A percentile compares a stretch with the other conserved stretches of the same genome.
phyloP scores from a whole-genome alignment of 148 eudicot species.

The Vaccinium darrowii region DNA sequence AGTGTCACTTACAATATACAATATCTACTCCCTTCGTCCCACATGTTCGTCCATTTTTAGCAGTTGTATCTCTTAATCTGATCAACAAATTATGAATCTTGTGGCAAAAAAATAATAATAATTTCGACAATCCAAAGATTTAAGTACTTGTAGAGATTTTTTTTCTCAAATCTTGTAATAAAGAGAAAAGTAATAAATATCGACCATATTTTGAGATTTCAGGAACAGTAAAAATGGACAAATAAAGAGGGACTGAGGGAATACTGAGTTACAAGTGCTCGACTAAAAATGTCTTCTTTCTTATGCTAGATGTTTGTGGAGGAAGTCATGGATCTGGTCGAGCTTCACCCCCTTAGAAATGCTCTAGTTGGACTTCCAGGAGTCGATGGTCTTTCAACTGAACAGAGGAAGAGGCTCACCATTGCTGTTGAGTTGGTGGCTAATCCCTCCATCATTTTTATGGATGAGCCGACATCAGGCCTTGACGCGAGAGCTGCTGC shows the following conservation, averaged over 20 bases:
- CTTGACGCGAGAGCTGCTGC: constrained; percentile 41
- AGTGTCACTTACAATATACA: neutral
- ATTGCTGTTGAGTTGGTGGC: constrained; percentile 44
- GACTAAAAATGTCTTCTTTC: constrained; percentile 22
- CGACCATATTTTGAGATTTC: neutral
- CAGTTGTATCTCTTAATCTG: neutral
- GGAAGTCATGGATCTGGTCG: constrained; percentile 39
- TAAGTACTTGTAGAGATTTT: neutral
- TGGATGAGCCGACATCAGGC: constrained; percentile 39
- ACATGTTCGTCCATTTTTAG: neutral
- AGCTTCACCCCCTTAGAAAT: constrained; percentile 30
- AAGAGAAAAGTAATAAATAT: neutral
- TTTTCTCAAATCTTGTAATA: neutral
- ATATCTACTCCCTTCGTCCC: neutral
- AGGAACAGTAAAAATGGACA: neutral
- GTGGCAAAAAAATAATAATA: neutral
- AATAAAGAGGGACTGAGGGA: neutral
- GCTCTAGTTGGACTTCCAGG: constrained; percentile 45
- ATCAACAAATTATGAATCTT: neutral
- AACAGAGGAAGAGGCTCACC: constrained; percentile 42
- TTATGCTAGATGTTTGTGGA: constrained; percentile 33
- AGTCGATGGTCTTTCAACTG: constrained; percentile 40
- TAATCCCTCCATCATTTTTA: constrained; percentile 37
- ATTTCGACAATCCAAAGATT: neutral
- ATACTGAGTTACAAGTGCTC: neutral